Evolutionary conservation across 805 yeast genomes (phyloP).

Genomic region (Yarrowia porcina): DNA sequence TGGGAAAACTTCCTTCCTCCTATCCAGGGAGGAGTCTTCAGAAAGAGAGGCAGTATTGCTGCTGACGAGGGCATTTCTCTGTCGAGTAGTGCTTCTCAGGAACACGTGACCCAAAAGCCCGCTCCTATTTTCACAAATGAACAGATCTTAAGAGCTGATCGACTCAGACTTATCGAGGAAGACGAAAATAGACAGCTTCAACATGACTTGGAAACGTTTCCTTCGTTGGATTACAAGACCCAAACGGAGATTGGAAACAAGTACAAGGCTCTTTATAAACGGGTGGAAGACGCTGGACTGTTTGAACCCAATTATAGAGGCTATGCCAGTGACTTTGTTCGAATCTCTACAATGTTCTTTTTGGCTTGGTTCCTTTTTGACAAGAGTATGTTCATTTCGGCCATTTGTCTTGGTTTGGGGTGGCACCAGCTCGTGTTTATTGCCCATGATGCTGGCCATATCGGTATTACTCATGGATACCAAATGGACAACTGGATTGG

Average conservation of each 20-base stretch:
- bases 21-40: constrained; percentile 70
- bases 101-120: constrained; percentile 27
- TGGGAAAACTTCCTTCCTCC: constrained; percentile 86
- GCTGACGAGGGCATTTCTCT: constrained; percentile 16
- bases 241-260: constrained; percentile 55
- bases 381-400: constrained; percentile 49
- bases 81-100: constrained; percentile 28
- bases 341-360: constrained; percentile 55
- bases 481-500: constrained; percentile 73
- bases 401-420: constrained; percentile 62
- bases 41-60: constrained; percentile 30
- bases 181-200: constrained; percentile 57
- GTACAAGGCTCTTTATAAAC: constrained; percentile 59
- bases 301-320: constrained; percentile 73
- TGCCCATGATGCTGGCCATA: constrained; percentile 89
- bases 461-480: constrained; percentile 76
- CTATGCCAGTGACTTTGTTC: constrained; percentile 63
- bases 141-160: constrained; percentile 44
- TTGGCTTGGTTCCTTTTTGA: constrained; percentile 51
- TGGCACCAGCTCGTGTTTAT: constrained; percentile 91
- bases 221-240: constrained; percentile 63
- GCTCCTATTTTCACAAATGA: constrained; percentile 19
- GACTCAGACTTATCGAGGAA: constrained; percentile 42
- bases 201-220: constrained; percentile 55
- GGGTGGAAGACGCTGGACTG: constrained; percentile 53